Evolutionary conservation across 176 grass and related monocot species (phyloP), one percentile per base, ranked within the genome.

Genomic region (Otatea glauca): DNA sequence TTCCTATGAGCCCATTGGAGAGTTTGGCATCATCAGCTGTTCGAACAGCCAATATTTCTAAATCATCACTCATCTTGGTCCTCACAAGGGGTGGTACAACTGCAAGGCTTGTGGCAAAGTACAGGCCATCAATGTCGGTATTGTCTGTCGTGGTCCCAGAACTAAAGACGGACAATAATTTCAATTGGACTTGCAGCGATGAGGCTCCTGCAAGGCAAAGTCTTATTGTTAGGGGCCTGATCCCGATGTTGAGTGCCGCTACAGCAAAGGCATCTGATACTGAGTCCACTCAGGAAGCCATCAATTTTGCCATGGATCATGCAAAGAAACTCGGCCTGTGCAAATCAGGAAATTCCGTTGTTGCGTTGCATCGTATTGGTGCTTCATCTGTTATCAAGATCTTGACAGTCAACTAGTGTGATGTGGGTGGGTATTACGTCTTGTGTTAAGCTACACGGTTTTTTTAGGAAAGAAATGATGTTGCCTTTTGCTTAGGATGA

Each of bases 11-110:
- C 73, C 95, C 92, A 29, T 70, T 93, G n/a, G 92, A 97, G 89
- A 97, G 92, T 43, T 67, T 97, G 81, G 95, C 95, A 51, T 97
- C 92, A 43, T 97, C 90, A 38, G 87, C 90, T 2, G 95, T 94
- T 55, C 86, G 78, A 11, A 91, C 90, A 0, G 95, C 92, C 9
- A 89, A 92, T 25, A 78, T 90, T 10, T 25, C 75, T 12, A 93
- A 89, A 34, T 90, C 91, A 55, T 86, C 90, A 20, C 85, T 97
- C 47, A 94, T 97, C 45, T 78, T 97, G 88, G 92, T 97, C 58
- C 86, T 97, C 39, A 97, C 95, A 3, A 92, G 92, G 78, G 92
- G 92, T 41, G 95, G 92, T 9, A 89, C 88, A 75, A 93, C 91
- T 0, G 90, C 95, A 47, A 97, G 85, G 47, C 83, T 97, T 0